Evolutionary conservation across 495 filamentous ascomycete genomes (phyloP).

Genomic region (Cudoniella acicularis): DNA sequence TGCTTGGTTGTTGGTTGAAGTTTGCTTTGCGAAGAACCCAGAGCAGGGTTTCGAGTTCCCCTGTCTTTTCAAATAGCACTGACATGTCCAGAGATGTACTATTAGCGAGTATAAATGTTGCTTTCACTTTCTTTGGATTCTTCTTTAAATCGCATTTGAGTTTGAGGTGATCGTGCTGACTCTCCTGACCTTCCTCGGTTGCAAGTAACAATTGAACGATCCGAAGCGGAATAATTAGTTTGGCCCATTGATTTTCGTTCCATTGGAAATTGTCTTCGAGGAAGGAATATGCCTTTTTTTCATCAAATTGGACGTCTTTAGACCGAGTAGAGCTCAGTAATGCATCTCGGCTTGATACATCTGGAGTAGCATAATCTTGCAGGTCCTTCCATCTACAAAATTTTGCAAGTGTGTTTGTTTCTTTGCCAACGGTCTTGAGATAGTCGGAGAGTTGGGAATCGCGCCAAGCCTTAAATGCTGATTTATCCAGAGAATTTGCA

Average conservation of each 20-base stretch:
- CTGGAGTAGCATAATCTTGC: conserved; percentile 9
- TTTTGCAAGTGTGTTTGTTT: neutral
- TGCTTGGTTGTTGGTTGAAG: neutral
- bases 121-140: neutral
- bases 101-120: neutral
- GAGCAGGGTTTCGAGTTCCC: neutral
- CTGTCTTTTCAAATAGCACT: neutral
- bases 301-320: neutral
- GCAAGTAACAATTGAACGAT: conserved; percentile 13
- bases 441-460: neutral
- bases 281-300: conserved; percentile 6
- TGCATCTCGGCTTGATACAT: neutral
- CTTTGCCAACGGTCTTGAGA: neutral
- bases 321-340: neutral
- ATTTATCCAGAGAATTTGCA: neutral
- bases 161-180: conserved; percentile 10
- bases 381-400: conserved; percentile 2
- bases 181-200: conserved; percentile 4
- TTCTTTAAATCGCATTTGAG: conserved; percentile 6
- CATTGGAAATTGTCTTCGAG: conserved; percentile 12
- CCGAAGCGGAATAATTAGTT: conserved; percentile 5
- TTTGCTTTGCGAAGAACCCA: conserved; percentile 7
- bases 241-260: conserved; percentile 2
- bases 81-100: conserved; percentile 4
- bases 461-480: conserved; percentile 1